Base-by-base conservation (phyloP, 2,329 filamentous ascomycete species). In the Trichoderma pleuroti region DNA sequence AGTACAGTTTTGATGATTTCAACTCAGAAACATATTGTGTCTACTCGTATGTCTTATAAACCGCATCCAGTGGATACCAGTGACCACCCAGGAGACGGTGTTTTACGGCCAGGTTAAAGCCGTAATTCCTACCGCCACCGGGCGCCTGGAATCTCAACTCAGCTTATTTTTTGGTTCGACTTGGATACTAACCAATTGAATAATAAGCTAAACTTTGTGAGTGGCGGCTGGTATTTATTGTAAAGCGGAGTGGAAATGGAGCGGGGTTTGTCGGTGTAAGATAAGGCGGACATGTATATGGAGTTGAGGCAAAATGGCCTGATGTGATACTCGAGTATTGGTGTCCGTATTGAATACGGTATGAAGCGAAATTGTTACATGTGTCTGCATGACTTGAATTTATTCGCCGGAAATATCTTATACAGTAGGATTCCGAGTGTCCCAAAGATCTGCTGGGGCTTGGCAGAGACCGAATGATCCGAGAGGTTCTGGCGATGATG, bases 181-280 rank as follows among this genome's bases (percentile, higher is more conserved):
- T 65, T 11, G 36, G 5, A 36, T n/a, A 24, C 5, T 5, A 18
- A 7, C 4, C 21, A 39, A 28, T 32, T 12, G 14, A 14, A 42
- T n/a, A 7, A 5, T 4, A 14, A 42, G 34, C 10, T 5, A 62
- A 36, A n/a, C 8, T 62, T 21, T 26, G 26, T 42, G 16, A 11
- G 5, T n/a, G 1, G 21, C 3, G 14, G 5, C 24, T 16, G n/a
- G 34, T 8, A 6, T 16, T 26, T 4, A 26, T 10, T 11, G 21
- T 39, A 61, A 36, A 39, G 21, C 32, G 3, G 7, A 61, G 57
- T 59, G 52, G 52, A 56, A 30, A 30, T 11, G 8, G 2, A 30
- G 56, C 56, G 54, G 54, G 54, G 54, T 57, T 57, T 57, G 54
- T 30, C 54, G 26, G 54, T 57, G 54, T 57, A 30, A 57, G 54